phyloP scores from a whole-genome alignment of 2,329 filamentous ascomycete species.

The Cordyceps farinosa region DNA sequence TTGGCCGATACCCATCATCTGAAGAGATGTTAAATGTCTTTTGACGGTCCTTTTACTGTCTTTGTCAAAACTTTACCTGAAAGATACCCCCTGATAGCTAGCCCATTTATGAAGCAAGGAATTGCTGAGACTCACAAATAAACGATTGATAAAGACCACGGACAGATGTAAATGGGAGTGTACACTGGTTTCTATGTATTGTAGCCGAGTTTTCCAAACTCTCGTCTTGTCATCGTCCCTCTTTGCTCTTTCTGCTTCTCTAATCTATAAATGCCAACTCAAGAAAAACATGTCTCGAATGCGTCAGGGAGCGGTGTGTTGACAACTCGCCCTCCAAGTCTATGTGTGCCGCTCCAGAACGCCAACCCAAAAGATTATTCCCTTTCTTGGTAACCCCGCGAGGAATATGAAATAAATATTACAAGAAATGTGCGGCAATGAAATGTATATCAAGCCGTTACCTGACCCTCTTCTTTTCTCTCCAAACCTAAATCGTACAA shows the following conservation, averaged over 20 bases:
- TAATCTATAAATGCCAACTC: conserved; percentile 6
- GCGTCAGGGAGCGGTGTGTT: conserved; percentile 6
- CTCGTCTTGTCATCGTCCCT: background rate
- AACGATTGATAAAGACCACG: background rate
- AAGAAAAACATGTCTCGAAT: conserved; percentile 12
- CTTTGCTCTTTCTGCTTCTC: background rate
- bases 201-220: conserved; percentile 6
- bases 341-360: conserved; percentile 16
- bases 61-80: background rate
- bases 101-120: background rate
- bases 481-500: conserved; percentile 10
- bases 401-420: conserved; percentile 7
- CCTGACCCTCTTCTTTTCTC: background rate
- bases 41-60: background rate
- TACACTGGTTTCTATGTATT: conserved; percentile 3
- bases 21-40: background rate
- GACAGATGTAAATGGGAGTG: background rate
- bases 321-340: conserved; percentile 2
- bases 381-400: background rate
- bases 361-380: background rate
- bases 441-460: conserved; percentile 8
- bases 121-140: background rate
- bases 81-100: conserved; percentile 8
- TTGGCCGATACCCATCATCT: background rate
- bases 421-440: conserved; percentile 8